Evolutionary conservation across 1,284 basidiomycete genomes (phyloP).

Genomic region (Ceratobasidium sp.): DNA sequence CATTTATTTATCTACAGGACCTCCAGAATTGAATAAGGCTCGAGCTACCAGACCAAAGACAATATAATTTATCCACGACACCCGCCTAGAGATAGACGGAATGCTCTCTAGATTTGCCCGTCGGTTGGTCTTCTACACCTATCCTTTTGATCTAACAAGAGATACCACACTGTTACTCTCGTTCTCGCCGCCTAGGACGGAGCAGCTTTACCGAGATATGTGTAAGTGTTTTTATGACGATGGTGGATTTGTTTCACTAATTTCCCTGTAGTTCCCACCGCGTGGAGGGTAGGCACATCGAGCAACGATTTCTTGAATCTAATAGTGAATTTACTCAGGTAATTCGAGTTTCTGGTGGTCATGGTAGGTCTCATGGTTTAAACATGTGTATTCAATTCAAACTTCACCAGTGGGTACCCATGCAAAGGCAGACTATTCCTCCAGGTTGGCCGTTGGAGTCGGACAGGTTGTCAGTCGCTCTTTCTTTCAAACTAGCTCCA

Average conservation of each 20-base stretch:
- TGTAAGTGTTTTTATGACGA: background rate
- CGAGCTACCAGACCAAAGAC: no score
- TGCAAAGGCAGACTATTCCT: background rate
- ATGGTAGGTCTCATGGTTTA: background rate
- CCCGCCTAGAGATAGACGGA: no score
- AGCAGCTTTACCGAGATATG: background rate
- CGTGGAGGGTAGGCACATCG: background rate
- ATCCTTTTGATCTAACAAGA: background rate
- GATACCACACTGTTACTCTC: constrained; percentile 13
- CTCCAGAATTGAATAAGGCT: no score
- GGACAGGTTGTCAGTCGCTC: background rate
- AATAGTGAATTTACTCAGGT: background rate
- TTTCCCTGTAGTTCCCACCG: constrained; percentile 2
- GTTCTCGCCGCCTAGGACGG: background rate
- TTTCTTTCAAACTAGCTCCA: background rate
- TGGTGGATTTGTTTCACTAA: background rate
- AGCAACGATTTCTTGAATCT: background rate
- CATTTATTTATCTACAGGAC: no score
- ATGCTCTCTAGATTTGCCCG: constrained; percentile 1
- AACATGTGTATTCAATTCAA: background rate
- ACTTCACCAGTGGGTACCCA: background rate
- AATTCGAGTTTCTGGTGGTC: background rate
- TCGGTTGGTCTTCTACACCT: constrained; percentile 3
- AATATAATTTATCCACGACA: no score
- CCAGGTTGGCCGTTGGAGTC: constrained; percentile 1